These are phyloP conservation scores for Coniochaeta hoffmannii DNA, from an alignment of 2,329 filamentous ascomycete species.

Conservation along the genomic window DNA sequence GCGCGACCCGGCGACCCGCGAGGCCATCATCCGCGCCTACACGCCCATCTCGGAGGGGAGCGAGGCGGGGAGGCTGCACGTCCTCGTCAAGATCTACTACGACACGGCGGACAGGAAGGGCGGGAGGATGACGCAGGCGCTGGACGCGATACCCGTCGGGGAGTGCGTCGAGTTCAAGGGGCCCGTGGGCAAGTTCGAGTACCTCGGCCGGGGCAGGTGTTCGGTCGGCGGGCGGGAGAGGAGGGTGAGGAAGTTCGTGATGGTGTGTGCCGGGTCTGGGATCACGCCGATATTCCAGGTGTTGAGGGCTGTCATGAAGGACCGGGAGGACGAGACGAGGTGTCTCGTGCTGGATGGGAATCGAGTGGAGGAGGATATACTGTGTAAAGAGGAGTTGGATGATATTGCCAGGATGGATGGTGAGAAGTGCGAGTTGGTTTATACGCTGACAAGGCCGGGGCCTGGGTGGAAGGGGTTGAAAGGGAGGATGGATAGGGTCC, in stretches of 20 bases:
- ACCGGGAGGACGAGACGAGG: constrained; percentile 53
- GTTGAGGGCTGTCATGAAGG: constrained; percentile 62
- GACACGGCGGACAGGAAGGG: constrained; percentile 49
- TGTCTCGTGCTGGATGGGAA: constrained; percentile 79
- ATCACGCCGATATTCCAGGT: constrained; percentile 91
- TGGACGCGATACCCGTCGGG: constrained; percentile 66
- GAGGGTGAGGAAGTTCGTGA: constrained; percentile 61
- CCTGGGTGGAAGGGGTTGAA: constrained; percentile 59
- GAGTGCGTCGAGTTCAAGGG: constrained; percentile 79
- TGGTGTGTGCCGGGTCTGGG: constrained; percentile 85
- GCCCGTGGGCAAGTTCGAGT: constrained; percentile 79
- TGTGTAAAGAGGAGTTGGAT: constrained; percentile 69
- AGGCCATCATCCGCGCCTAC: constrained; percentile 77
- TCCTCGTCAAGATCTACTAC: constrained; percentile 80
- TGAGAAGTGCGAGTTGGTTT: constrained; percentile 54
- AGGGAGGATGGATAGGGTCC: constrained; percentile 57
- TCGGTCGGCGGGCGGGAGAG: constrained; percentile 49
- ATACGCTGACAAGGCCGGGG: constrained; percentile 59
- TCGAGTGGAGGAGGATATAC: constrained; percentile 69
- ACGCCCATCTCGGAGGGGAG: constrained; percentile 67
- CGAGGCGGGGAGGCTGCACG: constrained; percentile 57
- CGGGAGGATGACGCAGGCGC: constrained; percentile 74
- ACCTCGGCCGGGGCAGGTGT: constrained; percentile 60
- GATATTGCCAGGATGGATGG: constrained; percentile 43
- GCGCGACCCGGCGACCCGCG: constrained; percentile 60